Conservation (phyloP, 148 eudicot genomes). For the Chenopodium berlandieri region DNA sequence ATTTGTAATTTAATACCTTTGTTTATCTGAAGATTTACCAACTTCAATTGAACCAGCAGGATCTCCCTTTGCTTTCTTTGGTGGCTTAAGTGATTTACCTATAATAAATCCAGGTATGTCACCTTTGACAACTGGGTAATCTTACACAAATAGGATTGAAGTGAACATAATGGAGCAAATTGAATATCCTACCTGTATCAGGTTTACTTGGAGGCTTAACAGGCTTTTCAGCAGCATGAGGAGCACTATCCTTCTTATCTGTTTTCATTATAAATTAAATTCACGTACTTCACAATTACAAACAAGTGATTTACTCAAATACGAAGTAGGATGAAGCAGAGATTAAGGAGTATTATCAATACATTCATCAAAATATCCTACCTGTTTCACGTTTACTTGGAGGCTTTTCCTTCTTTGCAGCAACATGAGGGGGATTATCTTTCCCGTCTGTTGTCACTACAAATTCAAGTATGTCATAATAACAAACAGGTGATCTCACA, state of each 20-base stretch:
- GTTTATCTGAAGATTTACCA: slow-evolving; percentile 61
- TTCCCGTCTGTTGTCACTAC: background rate
- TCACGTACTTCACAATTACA: slow-evolving; percentile 5
- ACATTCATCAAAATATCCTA: background rate
- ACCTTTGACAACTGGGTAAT: slow-evolving; percentile 4
- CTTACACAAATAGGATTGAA: slow-evolving; percentile 6
- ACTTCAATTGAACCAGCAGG: slow-evolving; percentile 34
- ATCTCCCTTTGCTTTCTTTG: slow-evolving; percentile 35
- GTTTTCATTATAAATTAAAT: background rate
- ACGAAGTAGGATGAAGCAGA: background rate
- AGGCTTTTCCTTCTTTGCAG: slow-evolving; percentile 27
- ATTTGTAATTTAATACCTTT: slow-evolving; percentile 39
- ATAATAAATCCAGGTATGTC: slow-evolving; percentile 5
- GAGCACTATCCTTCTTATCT: slow-evolving; percentile 14
- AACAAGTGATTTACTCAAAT: slow-evolving; percentile 15
- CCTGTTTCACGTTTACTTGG: slow-evolving; percentile 28
- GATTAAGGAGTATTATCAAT: background rate
- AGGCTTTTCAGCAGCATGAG: slow-evolving; percentile 21
- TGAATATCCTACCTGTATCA: slow-evolving; percentile 32
- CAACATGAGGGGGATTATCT: slow-evolving; percentile 17
- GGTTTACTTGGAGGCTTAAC: slow-evolving; percentile 20
- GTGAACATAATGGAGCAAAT: background rate
- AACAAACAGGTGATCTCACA: slow-evolving; percentile 7
- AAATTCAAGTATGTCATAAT: slow-evolving; percentile 7
- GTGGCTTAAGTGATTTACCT: slow-evolving; percentile 34